Evolutionary conservation across 148 eudicot genomes (phyloP).

Genomic region (Chenopodium formosanum): DNA sequence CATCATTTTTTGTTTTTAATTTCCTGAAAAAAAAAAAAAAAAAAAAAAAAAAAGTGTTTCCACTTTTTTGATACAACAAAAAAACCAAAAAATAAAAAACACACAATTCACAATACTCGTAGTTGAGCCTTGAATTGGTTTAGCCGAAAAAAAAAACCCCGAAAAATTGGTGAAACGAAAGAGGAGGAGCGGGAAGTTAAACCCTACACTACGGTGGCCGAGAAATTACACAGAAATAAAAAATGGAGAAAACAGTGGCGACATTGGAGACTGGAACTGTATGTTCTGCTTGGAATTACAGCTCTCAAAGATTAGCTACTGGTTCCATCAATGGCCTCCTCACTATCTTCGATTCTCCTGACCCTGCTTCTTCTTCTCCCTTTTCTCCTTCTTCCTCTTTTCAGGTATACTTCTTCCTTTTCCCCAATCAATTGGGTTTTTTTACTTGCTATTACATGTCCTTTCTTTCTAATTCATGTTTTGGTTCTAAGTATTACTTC

Average conservation of each 20-base stretch:
- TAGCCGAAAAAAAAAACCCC: too few relatives aligned
- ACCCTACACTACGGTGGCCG: not conserved
- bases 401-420: slow-evolving; percentile 35
- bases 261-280: slow-evolving; percentile 59
- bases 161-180: not conserved
- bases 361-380: slow-evolving; percentile 66
- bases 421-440: not conserved
- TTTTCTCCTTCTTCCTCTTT: slow-evolving; percentile 45
- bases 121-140: too few relatives aligned
- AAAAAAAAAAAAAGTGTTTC: too few relatives aligned
- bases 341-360: slow-evolving; percentile 61
- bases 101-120: too few relatives aligned
- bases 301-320: slow-evolving; percentile 62
- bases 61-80: too few relatives aligned
- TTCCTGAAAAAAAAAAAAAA: too few relatives aligned
- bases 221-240: slow-evolving; percentile 17
- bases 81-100: too few relatives aligned
- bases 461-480: too few relatives aligned
- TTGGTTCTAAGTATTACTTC: too few relatives aligned
- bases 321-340: slow-evolving; percentile 56
- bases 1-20: too few relatives aligned
- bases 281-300: slow-evolving; percentile 80
- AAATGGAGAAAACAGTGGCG: slow-evolving; percentile 58
- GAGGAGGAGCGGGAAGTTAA: slow-evolving; percentile 3
- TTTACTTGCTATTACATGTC: too few relatives aligned